phyloP scores from a whole-genome alignment of 2,329 filamentous ascomycete genomes.

The Diaporthe sp. region DNA sequence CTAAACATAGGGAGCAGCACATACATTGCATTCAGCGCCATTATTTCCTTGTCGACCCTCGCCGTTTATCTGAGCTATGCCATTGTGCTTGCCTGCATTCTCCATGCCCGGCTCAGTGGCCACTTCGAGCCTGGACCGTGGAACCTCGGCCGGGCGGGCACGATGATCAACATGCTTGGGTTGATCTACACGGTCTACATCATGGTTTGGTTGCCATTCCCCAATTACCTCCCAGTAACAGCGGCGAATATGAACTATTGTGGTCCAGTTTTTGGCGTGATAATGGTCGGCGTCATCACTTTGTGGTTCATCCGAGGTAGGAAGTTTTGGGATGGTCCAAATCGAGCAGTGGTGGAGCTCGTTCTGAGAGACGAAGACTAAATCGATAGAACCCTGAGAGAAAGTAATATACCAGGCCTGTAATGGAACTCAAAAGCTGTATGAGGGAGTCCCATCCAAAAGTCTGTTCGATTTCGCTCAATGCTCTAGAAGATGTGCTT shows the following conservation, averaged over 20 bases:
- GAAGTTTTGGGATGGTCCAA: constrained; percentile 35
- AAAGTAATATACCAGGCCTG: neutral
- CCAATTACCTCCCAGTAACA: constrained; percentile 35
- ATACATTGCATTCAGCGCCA: constrained; percentile 49
- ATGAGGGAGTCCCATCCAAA: neutral
- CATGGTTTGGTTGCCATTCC: constrained; percentile 35
- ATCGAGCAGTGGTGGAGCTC: constrained; percentile 31
- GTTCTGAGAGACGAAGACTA: neutral
- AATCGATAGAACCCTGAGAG: too few species aligned
- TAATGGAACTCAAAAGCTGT: neutral
- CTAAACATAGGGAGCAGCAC: constrained; percentile 51
- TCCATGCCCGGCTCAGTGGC: constrained; percentile 28
- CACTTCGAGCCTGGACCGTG: constrained; percentile 27
- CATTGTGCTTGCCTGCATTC: constrained; percentile 35
- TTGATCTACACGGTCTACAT: constrained; percentile 35
- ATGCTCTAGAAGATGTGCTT: neutral
- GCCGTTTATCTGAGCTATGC: constrained; percentile 36
- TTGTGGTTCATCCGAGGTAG: constrained; percentile 34
- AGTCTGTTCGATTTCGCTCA: too few species aligned
- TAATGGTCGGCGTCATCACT: constrained; percentile 8
- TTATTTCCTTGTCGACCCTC: constrained; percentile 48
- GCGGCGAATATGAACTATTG: constrained; percentile 38
- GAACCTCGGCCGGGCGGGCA: constrained; percentile 34
- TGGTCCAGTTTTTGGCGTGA: constrained; percentile 25
- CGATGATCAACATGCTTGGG: constrained; percentile 32